phyloP scores from a whole-genome alignment of 305 asterid species.

The Petunia hybrid region DNA sequence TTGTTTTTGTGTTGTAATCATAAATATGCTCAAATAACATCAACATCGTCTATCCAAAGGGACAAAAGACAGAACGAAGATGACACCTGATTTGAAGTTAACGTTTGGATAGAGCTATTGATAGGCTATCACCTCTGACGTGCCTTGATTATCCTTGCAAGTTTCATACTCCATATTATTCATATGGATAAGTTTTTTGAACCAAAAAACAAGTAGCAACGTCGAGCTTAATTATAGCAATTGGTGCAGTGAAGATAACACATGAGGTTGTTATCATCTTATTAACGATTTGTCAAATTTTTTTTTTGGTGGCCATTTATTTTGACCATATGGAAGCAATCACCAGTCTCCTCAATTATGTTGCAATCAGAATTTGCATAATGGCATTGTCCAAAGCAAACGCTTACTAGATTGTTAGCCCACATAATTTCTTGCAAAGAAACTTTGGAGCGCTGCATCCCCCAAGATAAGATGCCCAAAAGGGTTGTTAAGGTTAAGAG shows the following conservation, averaged over 20 bases:
- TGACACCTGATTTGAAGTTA: background rate
- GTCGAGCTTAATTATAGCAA: too few species aligned
- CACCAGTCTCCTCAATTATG: background rate
- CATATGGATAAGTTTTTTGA: background rate
- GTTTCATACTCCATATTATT: background rate
- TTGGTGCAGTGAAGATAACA: background rate
- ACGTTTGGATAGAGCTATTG: slow-evolving; percentile 10
- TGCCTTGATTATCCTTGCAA: slow-evolving; percentile 18
- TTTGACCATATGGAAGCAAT: background rate
- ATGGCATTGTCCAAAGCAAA: background rate
- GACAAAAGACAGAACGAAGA: background rate
- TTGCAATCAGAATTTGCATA: background rate
- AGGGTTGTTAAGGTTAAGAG: too few species aligned
- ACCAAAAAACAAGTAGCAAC: background rate
- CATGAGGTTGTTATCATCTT: background rate
- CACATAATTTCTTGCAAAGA: background rate
- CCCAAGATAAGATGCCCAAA: background rate
- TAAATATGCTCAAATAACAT: background rate
- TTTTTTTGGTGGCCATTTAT: background rate
- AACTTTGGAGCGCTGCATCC: background rate
- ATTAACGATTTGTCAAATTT: background rate
- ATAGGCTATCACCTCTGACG: background rate
- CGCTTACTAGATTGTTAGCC: background rate
- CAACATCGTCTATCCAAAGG: background rate
- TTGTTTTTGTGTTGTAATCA: background rate